phyloP scores from a whole-genome alignment of 345 rosid genomes.

The Mercurialis annua region DNA sequence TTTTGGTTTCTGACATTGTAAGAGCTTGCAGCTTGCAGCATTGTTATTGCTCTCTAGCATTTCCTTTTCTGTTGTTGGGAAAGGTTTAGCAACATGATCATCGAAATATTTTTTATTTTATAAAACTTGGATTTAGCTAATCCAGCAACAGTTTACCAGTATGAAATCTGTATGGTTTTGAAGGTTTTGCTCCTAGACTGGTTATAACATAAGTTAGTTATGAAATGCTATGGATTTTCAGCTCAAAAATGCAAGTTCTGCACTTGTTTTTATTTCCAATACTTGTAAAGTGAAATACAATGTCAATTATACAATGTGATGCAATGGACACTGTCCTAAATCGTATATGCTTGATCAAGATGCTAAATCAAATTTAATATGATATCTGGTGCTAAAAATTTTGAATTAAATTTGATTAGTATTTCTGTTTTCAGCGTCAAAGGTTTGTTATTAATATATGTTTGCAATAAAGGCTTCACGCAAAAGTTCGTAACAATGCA shows the following conservation, averaged over 20 bases:
- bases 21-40: not conserved
- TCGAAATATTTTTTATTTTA: not conserved
- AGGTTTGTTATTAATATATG: slow-evolving; percentile 8
- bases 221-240: not conserved
- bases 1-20: not conserved
- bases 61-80: not conserved
- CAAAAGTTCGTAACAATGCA: slow-evolving; percentile 17
- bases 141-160: not conserved
- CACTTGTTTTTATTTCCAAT: not conserved
- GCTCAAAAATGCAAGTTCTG: not conserved
- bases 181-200: not conserved
- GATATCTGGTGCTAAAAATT: not conserved
- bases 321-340: too few species aligned
- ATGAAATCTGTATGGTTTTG: not conserved
- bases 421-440: not conserved
- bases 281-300: not conserved
- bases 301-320: not conserved
- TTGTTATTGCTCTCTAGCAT: not conserved
- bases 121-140: not conserved
- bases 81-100: not conserved
- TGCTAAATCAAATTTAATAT: not conserved
- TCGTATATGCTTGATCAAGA: not conserved
- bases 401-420: not conserved
- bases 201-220: not conserved
- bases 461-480: slow-evolving; percentile 11